Conservation (phyloP, 2,329 filamentous ascomycete species). For the Aspergillus persii region DNA sequence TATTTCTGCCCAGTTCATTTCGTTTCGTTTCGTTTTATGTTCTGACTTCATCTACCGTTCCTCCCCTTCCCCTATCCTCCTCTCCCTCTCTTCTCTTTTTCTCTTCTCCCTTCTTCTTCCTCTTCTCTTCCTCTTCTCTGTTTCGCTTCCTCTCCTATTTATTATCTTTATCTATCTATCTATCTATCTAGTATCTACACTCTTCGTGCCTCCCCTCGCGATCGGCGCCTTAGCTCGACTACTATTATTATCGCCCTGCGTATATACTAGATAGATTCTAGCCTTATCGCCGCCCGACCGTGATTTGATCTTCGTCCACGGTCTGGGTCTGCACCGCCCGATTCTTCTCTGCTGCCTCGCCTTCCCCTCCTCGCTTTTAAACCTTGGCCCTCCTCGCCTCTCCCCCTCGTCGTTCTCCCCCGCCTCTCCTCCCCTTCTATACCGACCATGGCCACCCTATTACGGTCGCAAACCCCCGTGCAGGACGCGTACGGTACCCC, state of each 20-base stretch:
- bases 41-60: background rate
- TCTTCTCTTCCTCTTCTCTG: background rate
- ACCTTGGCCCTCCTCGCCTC: background rate
- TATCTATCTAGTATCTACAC: background rate
- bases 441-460: slow-evolving; percentile 36
- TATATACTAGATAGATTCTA: background rate
- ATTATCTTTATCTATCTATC: no score
- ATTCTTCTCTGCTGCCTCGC: slow-evolving; percentile 4
- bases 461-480: slow-evolving; percentile 39
- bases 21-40: background rate
- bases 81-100: slow-evolving; percentile 1
- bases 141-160: background rate
- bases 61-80: background rate
- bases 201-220: background rate
- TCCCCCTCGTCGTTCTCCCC: background rate
- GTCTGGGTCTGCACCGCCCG: slow-evolving; percentile 17
- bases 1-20: slow-evolving; percentile 4
- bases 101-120: slow-evolving; percentile 6
- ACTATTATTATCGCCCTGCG: slow-evolving; percentile 6
- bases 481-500: slow-evolving; percentile 38
- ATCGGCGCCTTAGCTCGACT: background rate
- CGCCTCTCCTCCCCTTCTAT: slow-evolving; percentile 11
- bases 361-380: slow-evolving; percentile 5
- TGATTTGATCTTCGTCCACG: slow-evolving; percentile 12
- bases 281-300: slow-evolving; percentile 7